Evolutionary conservation across 106 monocot species (phyloP), one percentile per base, ranked within the genome.

Genomic region (Apostasia ramifera): DNA sequence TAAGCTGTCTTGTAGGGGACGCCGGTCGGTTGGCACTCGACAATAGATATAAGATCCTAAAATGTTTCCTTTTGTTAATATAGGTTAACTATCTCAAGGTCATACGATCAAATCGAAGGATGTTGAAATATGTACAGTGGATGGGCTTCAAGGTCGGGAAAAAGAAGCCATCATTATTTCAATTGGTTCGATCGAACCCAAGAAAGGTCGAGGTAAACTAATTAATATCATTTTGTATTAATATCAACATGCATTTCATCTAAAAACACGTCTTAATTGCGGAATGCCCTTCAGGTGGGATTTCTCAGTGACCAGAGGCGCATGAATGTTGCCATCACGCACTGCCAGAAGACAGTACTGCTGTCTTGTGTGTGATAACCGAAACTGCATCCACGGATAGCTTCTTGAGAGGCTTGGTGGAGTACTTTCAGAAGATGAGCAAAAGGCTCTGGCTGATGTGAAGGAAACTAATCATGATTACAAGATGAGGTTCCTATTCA

Each of bases 151-250:
- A 82, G 95, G 95, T 47, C 72, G 95, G 68, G 92, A 97, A 56
- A 97, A 97, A 77, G 95, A 97, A 79, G 88, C 95, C 60, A 89
- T 97, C 50, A 86, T 97, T 70, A 97, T 97, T 74, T 89, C 95
- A 2, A 97, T 97, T n/a, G 95, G 95, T 97, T 48, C 73, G 95
- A 74, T 97, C 89, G 12, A 97, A 97, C 72, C 81, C 86, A 53
- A 92, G 85, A 59, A 89, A 85, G 71, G 92, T n/a, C n/a, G n/a
- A 97, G 95, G 92, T 92, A 83, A 39, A 41, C 1, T 3, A 3
- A 40, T 8, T 51, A 6, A 2, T 53, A 10, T 10, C 4, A 52
- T 52, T 52, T 6, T 52, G 10, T 10, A 4, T 52, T 52, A 10
- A 10, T 52, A 52, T 52, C 0, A 52, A 4, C 0, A 4, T 52